Percentiles rank a stretch among this genome's conserved stretches.
Conservation (phyloP, 1,284 basidiomycete species). For the Cutaneotrichosporon sp. region DNA sequence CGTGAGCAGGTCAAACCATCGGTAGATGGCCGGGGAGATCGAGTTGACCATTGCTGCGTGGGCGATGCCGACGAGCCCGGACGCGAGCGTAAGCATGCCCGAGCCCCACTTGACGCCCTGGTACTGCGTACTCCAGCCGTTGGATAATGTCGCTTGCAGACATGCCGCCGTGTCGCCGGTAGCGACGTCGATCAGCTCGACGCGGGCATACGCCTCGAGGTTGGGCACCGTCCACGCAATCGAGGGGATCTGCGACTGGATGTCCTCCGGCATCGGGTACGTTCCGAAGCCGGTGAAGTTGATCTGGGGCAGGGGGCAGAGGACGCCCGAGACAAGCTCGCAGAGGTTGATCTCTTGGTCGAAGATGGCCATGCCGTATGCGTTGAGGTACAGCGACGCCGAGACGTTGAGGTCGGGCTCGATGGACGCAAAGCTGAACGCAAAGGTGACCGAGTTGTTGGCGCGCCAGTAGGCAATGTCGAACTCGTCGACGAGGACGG, state of each 20-base stretch:
- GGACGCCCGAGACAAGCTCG: conserved; percentile 68
- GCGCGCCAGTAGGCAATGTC: conserved; percentile 63
- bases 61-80: conserved; percentile 66
- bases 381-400: conserved; percentile 75
- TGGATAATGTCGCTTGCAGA: conserved; percentile 85
- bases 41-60: conserved; percentile 60
- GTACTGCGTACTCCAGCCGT: conserved; percentile 81
- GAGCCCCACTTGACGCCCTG: conserved; percentile 74
- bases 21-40: conserved; percentile 57
- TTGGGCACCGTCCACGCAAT: conserved; percentile 89
- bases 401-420: conserved; percentile 72
- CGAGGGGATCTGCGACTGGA: conserved; percentile 63
- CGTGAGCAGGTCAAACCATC: conserved; percentile 75
- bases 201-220: conserved; percentile 82
- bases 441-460: conserved; percentile 40
- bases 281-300: conserved; percentile 76
- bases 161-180: conserved; percentile 78
- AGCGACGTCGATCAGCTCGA: conserved; percentile 69
- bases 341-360: conserved; percentile 76
- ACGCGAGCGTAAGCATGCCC: conserved; percentile 67
- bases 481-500: conserved; percentile 76
- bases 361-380: conserved; percentile 74
- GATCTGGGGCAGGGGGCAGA: conserved; percentile 84
- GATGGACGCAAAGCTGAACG: conserved; percentile 44
- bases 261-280: conserved; percentile 65